Evolutionary conservation across 2,329 filamentous ascomycete genomes (phyloP), one percentile per base, ranked within the genome.

Genomic region (Nannizziopsis barbatae): DNA sequence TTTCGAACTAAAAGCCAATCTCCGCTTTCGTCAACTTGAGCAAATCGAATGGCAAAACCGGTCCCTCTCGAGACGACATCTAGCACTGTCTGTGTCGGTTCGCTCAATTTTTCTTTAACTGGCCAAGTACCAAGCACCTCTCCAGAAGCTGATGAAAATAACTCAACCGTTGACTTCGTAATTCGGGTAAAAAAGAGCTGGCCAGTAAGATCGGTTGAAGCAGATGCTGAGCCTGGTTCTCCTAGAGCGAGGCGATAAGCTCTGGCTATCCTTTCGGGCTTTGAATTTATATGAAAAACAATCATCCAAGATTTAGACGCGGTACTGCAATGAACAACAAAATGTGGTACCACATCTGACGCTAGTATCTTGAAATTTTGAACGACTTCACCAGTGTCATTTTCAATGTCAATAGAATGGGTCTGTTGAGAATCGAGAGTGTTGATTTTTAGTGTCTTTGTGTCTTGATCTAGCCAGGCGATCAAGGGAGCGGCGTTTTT

Each of bases 101-200:
- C 66, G 38, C 67, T 47, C 64, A 45, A 66, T 59, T 30, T 64
- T 57, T 68, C 56, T 51, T 77, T 75, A 20, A 83, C 62, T 1
- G 76, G 66, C 86, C 87, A 95, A 47, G 80, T 77, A 11, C 80
- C 84, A 30, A 95, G 72, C 35, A 88, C 69, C n/a, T 75, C 80
- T 56, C 89, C 79, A 0, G 86, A 92, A 22, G 73, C 73, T 0
- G 88, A 93, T 1, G 86, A 86, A 5, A 86, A 75, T 20, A 95
- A 72, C 27, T 76, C 72, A 2, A 87, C 73, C 60, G 94, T 86
- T 7, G 83, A 79, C 31, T 80, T 72, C 0, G 86, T 88, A 52
- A 92, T 74, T 51, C 89, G 80, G 1, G 85, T 89, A 63, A 96
- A 95, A 69, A 87, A 95, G 6, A 95, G 83, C 58, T 92, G 89